Percentiles rank a stretch among this genome's conserved stretches.
phyloP scores from a whole-genome alignment of 306 rosid genomes.

The Arachis hypogaea region DNA sequence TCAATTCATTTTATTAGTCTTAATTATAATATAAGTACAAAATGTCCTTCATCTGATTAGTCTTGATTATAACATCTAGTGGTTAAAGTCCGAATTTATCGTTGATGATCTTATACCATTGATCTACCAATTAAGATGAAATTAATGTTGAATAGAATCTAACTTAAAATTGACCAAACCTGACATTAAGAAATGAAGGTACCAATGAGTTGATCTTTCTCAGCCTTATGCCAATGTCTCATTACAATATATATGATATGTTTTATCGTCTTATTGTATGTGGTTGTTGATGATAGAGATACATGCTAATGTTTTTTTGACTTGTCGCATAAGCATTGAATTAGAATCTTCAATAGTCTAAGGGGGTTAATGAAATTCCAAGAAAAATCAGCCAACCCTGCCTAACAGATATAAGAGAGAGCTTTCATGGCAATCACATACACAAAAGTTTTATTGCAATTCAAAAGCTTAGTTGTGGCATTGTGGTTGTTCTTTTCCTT shows the following conservation, averaged over 20 bases:
- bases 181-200: slow-evolving; percentile 33
- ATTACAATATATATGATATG: slow-evolving; percentile 27
- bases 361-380: slow-evolving; percentile 28
- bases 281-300: slow-evolving; percentile 33
- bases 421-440: slow-evolving; percentile 11
- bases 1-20: no score
- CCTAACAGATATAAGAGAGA: slow-evolving; percentile 28
- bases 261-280: neutral
- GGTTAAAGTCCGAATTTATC: slow-evolving; percentile 25
- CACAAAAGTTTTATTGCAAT: neutral
- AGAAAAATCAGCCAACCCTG: slow-evolving; percentile 41
- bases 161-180: slow-evolving; percentile 13
- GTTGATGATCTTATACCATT: slow-evolving; percentile 8
- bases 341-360: slow-evolving; percentile 27
- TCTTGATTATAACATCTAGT: slow-evolving; percentile 34
- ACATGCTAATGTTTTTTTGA: slow-evolving; percentile 32
- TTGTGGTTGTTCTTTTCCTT: slow-evolving; percentile 26
- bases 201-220: slow-evolving; percentile 36
- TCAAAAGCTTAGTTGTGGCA: slow-evolving; percentile 5
- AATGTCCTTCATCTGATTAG: slow-evolving; percentile 12
- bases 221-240: slow-evolving; percentile 37
- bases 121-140: slow-evolving; percentile 32
- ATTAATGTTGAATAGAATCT: slow-evolving; percentile 16
- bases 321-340: slow-evolving; percentile 17
- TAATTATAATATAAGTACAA: no score